A percentile compares a stretch with the other conserved stretches of the same genome.
phyloP scores from a whole-genome alignment of 2,329 filamentous ascomycete species.

The Mollisia scopiformis region DNA sequence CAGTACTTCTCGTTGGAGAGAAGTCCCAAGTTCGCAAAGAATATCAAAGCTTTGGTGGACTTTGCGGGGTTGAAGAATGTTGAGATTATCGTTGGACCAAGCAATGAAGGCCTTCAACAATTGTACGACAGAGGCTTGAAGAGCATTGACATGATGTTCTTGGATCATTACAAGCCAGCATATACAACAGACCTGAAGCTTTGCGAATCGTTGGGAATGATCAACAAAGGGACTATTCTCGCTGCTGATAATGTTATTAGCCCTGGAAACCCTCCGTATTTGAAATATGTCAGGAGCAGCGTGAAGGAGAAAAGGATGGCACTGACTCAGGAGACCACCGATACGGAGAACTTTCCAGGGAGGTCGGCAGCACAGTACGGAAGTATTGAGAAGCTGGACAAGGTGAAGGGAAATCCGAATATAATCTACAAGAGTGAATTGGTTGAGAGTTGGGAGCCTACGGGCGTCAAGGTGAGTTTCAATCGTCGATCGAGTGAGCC shows the following conservation, averaged over 20 bases:
- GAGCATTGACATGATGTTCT: constrained; percentile 50
- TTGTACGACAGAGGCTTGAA: constrained; percentile 51
- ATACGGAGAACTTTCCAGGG: constrained; percentile 38
- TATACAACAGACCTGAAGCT: constrained; percentile 78
- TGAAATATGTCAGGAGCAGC: constrained; percentile 69
- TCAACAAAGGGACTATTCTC: constrained; percentile 64
- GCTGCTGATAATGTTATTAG: constrained; percentile 74
- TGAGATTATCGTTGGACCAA: constrained; percentile 70
- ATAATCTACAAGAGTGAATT: constrained; percentile 68
- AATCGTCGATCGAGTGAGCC: neutral
- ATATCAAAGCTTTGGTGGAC: constrained; percentile 70
- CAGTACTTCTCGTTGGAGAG: constrained; percentile 74
- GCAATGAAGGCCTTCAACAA: constrained; percentile 64
- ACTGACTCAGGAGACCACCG: constrained; percentile 50
- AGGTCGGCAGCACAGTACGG: constrained; percentile 29
- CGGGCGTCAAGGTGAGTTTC: constrained; percentile 61
- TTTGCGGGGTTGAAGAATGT: constrained; percentile 76
- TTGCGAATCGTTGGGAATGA: constrained; percentile 70
- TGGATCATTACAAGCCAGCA: constrained; percentile 80
- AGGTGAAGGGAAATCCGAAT: constrained; percentile 59
- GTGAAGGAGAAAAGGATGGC: constrained; percentile 60
- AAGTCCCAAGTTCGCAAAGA: constrained; percentile 73
- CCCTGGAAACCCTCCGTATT: constrained; percentile 71
- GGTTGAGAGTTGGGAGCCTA: constrained; percentile 68
- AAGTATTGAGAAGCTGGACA: constrained; percentile 43